Evolutionary conservation across 2,329 filamentous ascomycete species (phyloP), one percentile per base, ranked within the genome.

Genomic region (Orbilia ellipsospora): DNA sequence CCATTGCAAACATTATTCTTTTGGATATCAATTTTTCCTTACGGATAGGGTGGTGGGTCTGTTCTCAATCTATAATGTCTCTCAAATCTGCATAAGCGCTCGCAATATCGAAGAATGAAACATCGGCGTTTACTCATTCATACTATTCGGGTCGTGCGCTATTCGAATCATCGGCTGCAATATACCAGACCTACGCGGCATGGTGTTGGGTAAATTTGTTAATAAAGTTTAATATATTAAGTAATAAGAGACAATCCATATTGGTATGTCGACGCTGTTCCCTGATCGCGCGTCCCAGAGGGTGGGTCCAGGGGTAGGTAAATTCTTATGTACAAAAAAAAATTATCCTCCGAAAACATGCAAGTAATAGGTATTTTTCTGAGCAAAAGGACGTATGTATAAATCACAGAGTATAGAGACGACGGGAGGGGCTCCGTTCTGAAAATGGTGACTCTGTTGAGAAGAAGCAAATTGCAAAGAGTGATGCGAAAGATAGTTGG

Each of bases 181-280:
- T 45, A 40, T 59, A 45, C 55, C n/a, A 23, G n/a, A 26, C 28
- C n/a, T 36, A 59, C 18, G 23, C 40, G 28, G 23, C 26, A n/a
- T 15, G 51, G 48, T 26, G 26, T n/a, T 59, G 55, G 55, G 36
- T 45, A 59, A 45, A 18, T 59, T 45, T 28, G n/a, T 5, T 20
- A n/a, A 45, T 26, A 45, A 20, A 8, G 54, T 56, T 45, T 12
- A 48, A 48, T n/a, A 59, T 59, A 59, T 59, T 59, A 59, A 45
- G 36, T 18, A 59, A 59, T 59, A 59, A 44, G 55, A 45, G 55
- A 45, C 28, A 40, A 10, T 2, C 55, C 16, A n/a, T 45, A 59
- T 26, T 26, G 55, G 40, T 18, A 45, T 26, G 36, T 59, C 40
- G 55, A 44, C 4, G 16, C 16, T 28, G 55, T 8, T n/a, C 13